A percentile compares a stretch with the other conserved stretches of the same genome.
Evolutionary conservation across 2,329 filamentous ascomycete genomes (phyloP).

Genomic region (Sarocladium oryzae): DNA sequence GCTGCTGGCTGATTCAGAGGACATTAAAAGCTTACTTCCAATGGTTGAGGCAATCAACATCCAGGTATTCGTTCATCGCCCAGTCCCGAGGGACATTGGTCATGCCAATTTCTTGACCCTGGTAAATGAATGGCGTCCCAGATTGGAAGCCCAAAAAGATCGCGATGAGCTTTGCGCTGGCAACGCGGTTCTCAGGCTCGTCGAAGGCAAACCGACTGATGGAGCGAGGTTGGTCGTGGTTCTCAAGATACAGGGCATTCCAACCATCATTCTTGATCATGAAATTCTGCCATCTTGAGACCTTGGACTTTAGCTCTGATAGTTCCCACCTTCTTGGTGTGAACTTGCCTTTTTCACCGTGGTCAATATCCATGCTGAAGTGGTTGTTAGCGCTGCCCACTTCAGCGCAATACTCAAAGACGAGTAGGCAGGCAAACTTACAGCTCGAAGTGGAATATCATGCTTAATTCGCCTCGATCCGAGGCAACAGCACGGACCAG

Average conservation of each 20-base stretch:
- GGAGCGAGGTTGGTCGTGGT: constrained; percentile 54
- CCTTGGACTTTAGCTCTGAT: constrained; percentile 29
- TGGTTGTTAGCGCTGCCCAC: too few relatives aligned
- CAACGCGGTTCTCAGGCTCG: neutral
- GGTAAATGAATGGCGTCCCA: constrained; percentile 42
- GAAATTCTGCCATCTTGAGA: neutral
- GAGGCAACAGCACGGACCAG: constrained; percentile 50
- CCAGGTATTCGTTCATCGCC: constrained; percentile 35
- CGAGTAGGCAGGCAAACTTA: too few relatives aligned
- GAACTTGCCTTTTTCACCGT: constrained; percentile 21
- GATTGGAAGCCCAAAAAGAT: constrained; percentile 30
- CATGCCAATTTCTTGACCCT: constrained; percentile 48
- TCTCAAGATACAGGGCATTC: constrained; percentile 57
- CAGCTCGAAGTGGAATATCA: constrained; percentile 60
- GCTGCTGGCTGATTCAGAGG: too few relatives aligned
- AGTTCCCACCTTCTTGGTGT: neutral
- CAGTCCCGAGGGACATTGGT: constrained; percentile 36
- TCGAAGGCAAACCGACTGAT: constrained; percentile 36
- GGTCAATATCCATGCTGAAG: constrained; percentile 50
- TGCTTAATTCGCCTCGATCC: constrained; percentile 47
- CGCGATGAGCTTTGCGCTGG: constrained; percentile 39
- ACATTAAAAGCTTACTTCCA: neutral
- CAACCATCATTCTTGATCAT: constrained; percentile 42
- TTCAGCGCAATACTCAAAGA: too few relatives aligned
- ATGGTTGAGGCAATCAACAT: constrained; percentile 36